Evolutionary conservation across 2,329 filamentous ascomycete genomes (phyloP), one percentile per base, ranked within the genome.

Genomic region (Fusarium longipes): DNA sequence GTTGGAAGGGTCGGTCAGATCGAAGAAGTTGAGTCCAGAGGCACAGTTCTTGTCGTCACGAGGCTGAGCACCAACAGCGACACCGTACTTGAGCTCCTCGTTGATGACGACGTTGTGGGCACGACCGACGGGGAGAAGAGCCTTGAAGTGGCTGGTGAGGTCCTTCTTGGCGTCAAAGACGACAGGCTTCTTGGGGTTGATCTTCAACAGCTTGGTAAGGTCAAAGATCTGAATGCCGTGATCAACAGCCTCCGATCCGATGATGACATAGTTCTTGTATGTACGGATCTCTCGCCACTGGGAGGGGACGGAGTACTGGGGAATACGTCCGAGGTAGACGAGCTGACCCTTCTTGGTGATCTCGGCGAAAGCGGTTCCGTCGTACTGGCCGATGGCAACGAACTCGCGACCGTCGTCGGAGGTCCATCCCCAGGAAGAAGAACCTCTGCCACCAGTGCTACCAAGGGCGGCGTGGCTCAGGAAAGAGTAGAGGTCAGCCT

Each of bases 191-290:
- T 79, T 71, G 0, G 82, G 79, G 69, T 83, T 75, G 43, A 86
- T 73, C 15, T 75, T 75, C n/a, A 83, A 72, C 5, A 87, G 79
- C 76, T 77, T 87, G 65, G 78, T 83, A 78, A 89, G 80, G 68
- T 90, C 87, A 58, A 90, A 90, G 73, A 90, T 84, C 75, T 90
- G 87, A n/a, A 90, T 81, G 22, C 85, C 84, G 66, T 89, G 87
- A 38, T 77, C 75, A 8, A 73, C 70, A 1, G 85, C 83, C 66
- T 82, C 80, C 20, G 78, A 79, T 25, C 80, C 80, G 14, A 82
- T 80, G 60, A 81, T 71, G 27, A 72, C 74, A 47, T 75, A 76
- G 70, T 78, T 68, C 50, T 74, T 73, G 58, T 78, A 80, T 2
- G 79, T 78, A 27, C 78, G 77, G 68, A 82, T 81, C 65, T 82